Percentiles rank a stretch among this genome's conserved stretches.
Evolutionary conservation across 2,329 filamentous ascomycete genomes (phyloP).

Genomic region (Domatiomyces catenatus): DNA sequence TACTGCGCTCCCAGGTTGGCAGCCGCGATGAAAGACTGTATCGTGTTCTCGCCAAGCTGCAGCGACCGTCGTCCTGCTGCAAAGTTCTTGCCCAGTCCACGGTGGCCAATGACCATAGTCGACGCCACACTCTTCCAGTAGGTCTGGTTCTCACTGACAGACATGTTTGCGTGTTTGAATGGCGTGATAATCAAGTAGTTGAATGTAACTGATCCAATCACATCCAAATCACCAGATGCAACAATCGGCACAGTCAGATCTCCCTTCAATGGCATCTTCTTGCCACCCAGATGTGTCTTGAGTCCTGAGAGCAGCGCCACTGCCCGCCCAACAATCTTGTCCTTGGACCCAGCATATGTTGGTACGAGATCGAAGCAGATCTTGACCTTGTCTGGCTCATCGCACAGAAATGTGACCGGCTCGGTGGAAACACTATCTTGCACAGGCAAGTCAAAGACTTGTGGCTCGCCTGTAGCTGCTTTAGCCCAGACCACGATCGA

Average conservation of each 20-base stretch:
- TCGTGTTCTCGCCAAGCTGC: conserved; percentile 89
- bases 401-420: conserved; percentile 75
- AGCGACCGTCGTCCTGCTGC: conserved; percentile 66
- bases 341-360: conserved; percentile 70
- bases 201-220: conserved; percentile 91
- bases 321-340: conserved; percentile 72
- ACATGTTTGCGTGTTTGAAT: conserved; percentile 87
- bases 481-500: conserved; percentile 80
- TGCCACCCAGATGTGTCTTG: conserved; percentile 64
- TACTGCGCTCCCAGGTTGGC: conserved; percentile 74
- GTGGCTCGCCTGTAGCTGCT: conserved; percentile 72
- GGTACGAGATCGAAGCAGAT: conserved; percentile 89
- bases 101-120: conserved; percentile 65
- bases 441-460: conserved; percentile 79
- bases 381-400: conserved; percentile 65
- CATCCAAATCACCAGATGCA: conserved; percentile 62
- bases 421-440: conserved; percentile 90
- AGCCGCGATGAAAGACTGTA: conserved; percentile 89
- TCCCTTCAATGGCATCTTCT: conserved; percentile 81
- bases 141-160: conserved; percentile 73
- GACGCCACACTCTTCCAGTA: conserved; percentile 91
- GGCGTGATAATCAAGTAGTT: conserved; percentile 92
- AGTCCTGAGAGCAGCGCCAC: conserved; percentile 79
- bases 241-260: conserved; percentile 87
- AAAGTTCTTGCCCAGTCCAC: conserved; percentile 76